These are phyloP conservation scores for Colletotrichum echinochloae DNA, from an alignment of 2,329 filamentous ascomycete species.

Conservation along the genomic window DNA sequence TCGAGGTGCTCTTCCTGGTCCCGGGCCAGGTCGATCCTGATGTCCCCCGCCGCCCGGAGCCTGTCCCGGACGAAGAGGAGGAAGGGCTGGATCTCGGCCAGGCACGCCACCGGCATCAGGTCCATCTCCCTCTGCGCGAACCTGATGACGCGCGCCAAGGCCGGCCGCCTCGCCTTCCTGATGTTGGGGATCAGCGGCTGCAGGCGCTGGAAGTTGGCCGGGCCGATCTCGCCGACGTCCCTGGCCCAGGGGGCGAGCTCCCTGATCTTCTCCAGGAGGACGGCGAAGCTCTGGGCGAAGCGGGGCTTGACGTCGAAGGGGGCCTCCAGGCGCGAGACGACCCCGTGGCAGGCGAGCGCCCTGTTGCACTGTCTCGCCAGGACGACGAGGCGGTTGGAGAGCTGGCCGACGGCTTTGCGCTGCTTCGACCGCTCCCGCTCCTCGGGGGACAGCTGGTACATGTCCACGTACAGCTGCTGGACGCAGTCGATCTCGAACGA, in stretches of 20 bases:
- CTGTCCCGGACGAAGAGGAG: neutral
- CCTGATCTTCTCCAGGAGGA: neutral
- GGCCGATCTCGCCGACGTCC: neutral
- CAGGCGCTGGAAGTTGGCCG: neutral
- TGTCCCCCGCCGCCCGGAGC: neutral
- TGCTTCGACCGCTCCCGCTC: neutral
- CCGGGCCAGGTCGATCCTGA: neutral
- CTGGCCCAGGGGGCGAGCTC: neutral
- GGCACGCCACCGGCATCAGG: neutral
- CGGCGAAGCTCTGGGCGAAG: neutral
- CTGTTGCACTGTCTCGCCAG: neutral
- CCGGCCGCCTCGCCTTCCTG: conserved; percentile 6
- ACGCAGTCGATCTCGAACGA: neutral
- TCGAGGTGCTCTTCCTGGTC: neutral
- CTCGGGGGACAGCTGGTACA: conserved; percentile 14
- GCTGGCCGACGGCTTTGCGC: neutral
- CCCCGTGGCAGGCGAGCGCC: neutral
- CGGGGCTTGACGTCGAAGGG: neutral
- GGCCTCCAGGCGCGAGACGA: neutral
- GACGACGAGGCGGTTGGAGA: neutral
- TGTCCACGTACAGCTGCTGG: conserved; percentile 4
- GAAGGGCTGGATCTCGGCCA: neutral
- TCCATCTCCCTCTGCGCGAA: conserved; percentile 32
- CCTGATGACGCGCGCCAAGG: conserved; percentile 14
- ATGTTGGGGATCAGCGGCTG: conserved; percentile 19